Evolutionary conservation across 768 basidiomycete species (phyloP).

Genomic region (Kwoniella botswanensis): DNA sequence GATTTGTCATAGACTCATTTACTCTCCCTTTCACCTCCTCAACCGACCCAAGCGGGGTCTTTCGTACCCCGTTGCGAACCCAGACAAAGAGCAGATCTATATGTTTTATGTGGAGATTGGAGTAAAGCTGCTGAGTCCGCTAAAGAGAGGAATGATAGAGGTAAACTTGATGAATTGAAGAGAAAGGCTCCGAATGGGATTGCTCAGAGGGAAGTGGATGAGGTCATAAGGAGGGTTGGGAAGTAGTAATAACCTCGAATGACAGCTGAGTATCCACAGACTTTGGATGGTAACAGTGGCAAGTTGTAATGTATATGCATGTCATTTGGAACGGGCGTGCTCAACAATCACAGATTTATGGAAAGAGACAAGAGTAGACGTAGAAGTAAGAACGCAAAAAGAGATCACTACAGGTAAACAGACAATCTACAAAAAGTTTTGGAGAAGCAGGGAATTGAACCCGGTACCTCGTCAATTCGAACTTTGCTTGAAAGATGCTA

Average conservation of each 20-base stretch:
- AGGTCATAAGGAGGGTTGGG: slow-evolving; percentile 49
- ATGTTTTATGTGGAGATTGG: slow-evolving; percentile 90
- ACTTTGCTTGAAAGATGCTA: slow-evolving; percentile 12
- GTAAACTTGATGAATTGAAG: slow-evolving; percentile 72
- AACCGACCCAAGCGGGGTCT: slow-evolving; percentile 69
- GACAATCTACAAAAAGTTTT: background rate
- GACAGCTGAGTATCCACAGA: background rate
- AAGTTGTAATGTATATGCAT: background rate
- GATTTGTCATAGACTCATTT: slow-evolving; percentile 44
- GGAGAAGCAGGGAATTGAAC: slow-evolving; percentile 28
- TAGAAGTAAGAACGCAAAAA: no score
- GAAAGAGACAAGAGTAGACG: no score
- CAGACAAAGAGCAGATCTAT: slow-evolving; percentile 80
- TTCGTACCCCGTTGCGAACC: slow-evolving; percentile 87
- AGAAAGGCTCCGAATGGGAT: slow-evolving; percentile 74
- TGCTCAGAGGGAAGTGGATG: slow-evolving; percentile 72
- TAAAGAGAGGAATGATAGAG: slow-evolving; percentile 85
- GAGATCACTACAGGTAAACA: no score
- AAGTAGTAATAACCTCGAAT: background rate
- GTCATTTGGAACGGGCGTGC: no score
- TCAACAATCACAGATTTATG: no score
- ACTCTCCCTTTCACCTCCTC: slow-evolving; percentile 59
- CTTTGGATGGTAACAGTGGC: background rate
- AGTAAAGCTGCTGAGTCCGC: slow-evolving; percentile 82
- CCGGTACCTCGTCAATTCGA: slow-evolving; percentile 20